These are phyloP conservation scores for Nannizziopsis barbatae DNA, from an alignment of 2,329 filamentous ascomycete genomes.

Conservation along the genomic window DNA sequence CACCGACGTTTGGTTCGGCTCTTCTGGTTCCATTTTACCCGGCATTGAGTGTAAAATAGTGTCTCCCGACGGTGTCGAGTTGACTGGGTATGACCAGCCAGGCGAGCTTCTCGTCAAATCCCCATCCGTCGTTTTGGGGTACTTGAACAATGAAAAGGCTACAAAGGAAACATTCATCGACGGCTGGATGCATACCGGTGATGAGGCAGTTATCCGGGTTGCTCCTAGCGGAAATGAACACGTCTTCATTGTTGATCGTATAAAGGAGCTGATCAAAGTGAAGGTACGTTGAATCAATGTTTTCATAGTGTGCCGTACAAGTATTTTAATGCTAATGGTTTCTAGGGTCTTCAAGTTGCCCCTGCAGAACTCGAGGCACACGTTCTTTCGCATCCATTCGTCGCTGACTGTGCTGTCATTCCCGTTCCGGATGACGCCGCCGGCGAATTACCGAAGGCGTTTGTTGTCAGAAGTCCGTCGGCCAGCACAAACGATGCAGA, in stretches of 20 bases:
- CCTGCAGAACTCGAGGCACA: constrained; percentile 75
- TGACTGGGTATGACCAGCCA: constrained; percentile 58
- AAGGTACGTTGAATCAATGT: constrained; percentile 42
- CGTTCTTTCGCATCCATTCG: constrained; percentile 59
- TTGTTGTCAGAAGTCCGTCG: constrained; percentile 48
- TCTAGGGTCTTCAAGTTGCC: constrained; percentile 66
- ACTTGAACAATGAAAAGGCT: constrained; percentile 75
- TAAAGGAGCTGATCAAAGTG: constrained; percentile 68
- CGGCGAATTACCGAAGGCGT: constrained; percentile 54
- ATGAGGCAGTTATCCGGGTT: constrained; percentile 62
- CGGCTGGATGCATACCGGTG: constrained; percentile 74
- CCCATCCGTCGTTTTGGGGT: constrained; percentile 68
- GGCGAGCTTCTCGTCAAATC: constrained; percentile 73
- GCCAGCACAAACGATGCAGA: constrained; percentile 44
- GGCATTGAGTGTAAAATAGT: constrained; percentile 56
- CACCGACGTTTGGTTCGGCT: constrained; percentile 58
- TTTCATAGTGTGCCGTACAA: neutral
- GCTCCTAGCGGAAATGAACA: constrained; percentile 62
- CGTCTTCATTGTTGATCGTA: constrained; percentile 71
- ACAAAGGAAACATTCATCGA: constrained; percentile 67
- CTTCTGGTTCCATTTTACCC: constrained; percentile 59
- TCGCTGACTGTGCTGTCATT: constrained; percentile 72
- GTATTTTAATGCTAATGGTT: neutral
- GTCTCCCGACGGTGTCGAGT: constrained; percentile 55
- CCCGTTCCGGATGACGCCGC: constrained; percentile 54